Percentiles rank a stretch among this genome's conserved stretches.
These are phyloP conservation scores for Picochlorum sp. DNA, from an alignment of 139 green algal species.

Conservation along the genomic window DNA sequence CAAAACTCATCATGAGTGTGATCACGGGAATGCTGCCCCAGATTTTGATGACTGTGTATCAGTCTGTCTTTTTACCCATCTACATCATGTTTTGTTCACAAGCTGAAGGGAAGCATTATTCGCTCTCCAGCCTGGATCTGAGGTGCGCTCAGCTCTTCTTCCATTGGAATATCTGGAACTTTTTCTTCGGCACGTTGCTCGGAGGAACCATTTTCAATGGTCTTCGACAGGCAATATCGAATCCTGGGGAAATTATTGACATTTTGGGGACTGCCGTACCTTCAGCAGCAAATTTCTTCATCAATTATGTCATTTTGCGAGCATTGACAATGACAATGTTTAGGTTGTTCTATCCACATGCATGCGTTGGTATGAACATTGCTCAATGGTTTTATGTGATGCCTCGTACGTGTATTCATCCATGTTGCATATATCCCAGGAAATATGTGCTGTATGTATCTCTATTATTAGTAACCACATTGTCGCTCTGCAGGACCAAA, in stretches of 20 bases:
- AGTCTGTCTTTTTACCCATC: slow-evolving; percentile 37
- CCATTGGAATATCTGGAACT: slow-evolving; percentile 56
- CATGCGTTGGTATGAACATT: slow-evolving; percentile 13
- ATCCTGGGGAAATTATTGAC: slow-evolving; percentile 1
- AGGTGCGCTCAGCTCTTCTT: slow-evolving; percentile 43
- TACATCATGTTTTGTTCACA: slow-evolving; percentile 7
- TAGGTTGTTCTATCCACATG: slow-evolving; percentile 33
- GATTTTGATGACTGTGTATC: slow-evolving; percentile 62
- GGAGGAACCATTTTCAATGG: slow-evolving; percentile 36
- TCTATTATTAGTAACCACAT: not conserved
- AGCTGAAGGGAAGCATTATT: slow-evolving; percentile 7
- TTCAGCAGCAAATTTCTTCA: slow-evolving; percentile 58
- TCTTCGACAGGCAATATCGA: slow-evolving; percentile 10
- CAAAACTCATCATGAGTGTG: slow-evolving; percentile 33
- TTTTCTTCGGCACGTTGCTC: slow-evolving; percentile 56
- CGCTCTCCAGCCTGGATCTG: slow-evolving; percentile 31
- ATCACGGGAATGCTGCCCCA: slow-evolving; percentile 57
- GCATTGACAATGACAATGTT: slow-evolving; percentile 37
- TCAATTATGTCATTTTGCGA: slow-evolving; percentile 49
- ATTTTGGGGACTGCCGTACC: not conserved
- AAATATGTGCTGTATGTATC: not conserved
- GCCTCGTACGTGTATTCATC: not conserved
- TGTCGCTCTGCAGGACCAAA: slow-evolving; percentile 10
- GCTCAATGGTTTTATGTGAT: slow-evolving; percentile 13
- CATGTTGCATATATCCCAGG: not conserved